A percentile compares a stretch with the other conserved stretches of the same genome.
Conservation (phyloP, 331 rosid genomes). For the Cucumis variabilis region DNA sequence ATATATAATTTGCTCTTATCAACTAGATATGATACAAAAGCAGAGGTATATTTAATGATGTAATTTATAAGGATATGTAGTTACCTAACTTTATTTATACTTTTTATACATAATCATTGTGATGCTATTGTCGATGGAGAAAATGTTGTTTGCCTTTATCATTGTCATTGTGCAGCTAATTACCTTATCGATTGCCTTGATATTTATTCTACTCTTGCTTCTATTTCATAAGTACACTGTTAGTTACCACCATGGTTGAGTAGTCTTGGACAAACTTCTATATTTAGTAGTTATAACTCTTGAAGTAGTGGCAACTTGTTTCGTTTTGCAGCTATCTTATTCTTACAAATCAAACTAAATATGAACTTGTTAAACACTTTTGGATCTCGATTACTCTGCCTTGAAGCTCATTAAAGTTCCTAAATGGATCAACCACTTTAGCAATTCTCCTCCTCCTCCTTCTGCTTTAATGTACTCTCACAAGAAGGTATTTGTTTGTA, state of each 20-base stretch:
- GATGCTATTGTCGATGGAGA: too few species aligned
- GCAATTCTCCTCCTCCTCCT: background rate
- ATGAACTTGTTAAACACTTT: conserved; percentile 81
- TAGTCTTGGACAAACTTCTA: background rate
- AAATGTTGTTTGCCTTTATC: too few species aligned
- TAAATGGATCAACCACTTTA: conserved; percentile 30
- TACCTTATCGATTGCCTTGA: too few species aligned
- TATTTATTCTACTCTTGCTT: conserved; percentile 80
- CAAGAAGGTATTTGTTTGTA: conserved; percentile 60
- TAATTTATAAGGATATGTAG: too few species aligned
- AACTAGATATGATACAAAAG: too few species aligned
- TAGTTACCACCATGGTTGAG: background rate
- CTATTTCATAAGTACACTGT: conserved; percentile 84
- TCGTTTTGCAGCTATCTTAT: conserved; percentile 77
- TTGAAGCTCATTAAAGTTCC: conserved; percentile 63
- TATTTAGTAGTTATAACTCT: background rate
- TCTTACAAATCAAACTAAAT: conserved; percentile 92
- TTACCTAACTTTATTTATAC: too few species aligned
- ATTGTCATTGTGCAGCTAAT: too few species aligned
- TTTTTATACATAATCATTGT: too few species aligned
- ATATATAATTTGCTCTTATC: too few species aligned
- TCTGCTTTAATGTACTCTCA: conserved; percentile 64
- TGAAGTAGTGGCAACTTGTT: background rate
- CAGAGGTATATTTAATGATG: too few species aligned
- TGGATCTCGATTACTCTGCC: conserved; percentile 50